phyloP scores from a whole-genome alignment of 177 flowering plant species.

The Vitis hybrid region DNA sequence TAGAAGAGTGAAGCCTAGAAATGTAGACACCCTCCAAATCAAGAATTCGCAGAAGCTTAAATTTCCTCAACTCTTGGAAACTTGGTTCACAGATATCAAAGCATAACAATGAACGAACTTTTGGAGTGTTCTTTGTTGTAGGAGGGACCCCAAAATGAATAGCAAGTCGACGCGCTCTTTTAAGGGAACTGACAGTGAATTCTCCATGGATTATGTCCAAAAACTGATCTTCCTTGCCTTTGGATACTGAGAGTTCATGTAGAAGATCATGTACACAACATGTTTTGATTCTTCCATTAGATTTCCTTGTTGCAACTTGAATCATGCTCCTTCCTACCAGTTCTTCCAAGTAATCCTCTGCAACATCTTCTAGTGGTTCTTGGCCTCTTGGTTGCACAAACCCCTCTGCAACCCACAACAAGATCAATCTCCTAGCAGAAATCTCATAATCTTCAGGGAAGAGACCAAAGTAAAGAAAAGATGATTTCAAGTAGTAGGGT shows the following conservation, averaged over 20 bases:
- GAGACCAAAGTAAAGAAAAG: background rate
- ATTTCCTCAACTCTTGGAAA: background rate
- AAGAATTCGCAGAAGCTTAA: constrained; percentile 1
- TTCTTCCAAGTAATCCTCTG: constrained; percentile 1
- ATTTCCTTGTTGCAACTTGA: constrained; percentile 1
- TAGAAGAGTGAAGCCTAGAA: background rate
- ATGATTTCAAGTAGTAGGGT: constrained; percentile 2
- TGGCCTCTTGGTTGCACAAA: background rate
- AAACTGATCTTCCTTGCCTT: constrained; percentile 4
- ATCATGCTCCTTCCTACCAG: constrained; percentile 1
- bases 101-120: background rate
- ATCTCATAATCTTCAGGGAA: constrained; percentile 9
- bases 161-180: background rate
- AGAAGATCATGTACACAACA: constrained; percentile 8
- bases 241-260: background rate
- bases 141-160: background rate
- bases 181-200: background rate
- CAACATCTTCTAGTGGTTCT: background rate
- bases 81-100: background rate
- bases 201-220: background rate
- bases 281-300: background rate
- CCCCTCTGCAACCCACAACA: constrained; percentile 8
- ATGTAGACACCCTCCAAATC: constrained; percentile 4
- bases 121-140: background rate
- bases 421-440: background rate